These are phyloP conservation scores for Stephania japonica DNA, from an alignment of 164 flowering plant species.

Conservation along the genomic window DNA sequence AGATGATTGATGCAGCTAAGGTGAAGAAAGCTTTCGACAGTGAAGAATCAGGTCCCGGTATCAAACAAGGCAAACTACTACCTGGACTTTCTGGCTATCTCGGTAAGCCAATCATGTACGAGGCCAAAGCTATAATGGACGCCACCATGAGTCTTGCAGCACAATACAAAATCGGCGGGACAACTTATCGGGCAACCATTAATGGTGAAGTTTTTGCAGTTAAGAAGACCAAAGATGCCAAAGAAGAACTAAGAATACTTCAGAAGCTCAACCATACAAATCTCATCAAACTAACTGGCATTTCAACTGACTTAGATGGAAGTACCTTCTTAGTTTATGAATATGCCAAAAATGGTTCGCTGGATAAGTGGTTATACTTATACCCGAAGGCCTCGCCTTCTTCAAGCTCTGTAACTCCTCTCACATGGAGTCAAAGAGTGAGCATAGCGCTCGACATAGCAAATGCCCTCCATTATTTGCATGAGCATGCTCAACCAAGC, in stretches of 20 bases:
- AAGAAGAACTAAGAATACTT: constrained; percentile 52
- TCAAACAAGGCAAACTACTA: constrained; percentile 42
- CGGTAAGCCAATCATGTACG: constrained; percentile 46
- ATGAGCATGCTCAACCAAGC: constrained; percentile 35
- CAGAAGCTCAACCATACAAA: constrained; percentile 67
- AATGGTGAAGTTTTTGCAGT: constrained; percentile 40
- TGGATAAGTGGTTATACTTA: constrained; percentile 50
- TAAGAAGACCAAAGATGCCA: constrained; percentile 40
- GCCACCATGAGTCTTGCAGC: constrained; percentile 54
- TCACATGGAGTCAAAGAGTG: constrained; percentile 27
- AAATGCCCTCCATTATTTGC: constrained; percentile 33
- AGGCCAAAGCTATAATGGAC: constrained; percentile 37
- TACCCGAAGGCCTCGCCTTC: constrained; percentile 25
- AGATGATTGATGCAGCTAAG: constrained; percentile 22
- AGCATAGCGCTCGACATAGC: constrained; percentile 51
- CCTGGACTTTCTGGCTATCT: constrained; percentile 54
- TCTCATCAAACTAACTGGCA: constrained; percentile 49
- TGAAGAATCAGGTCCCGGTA: constrained; percentile 22
- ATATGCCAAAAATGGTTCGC: constrained; percentile 60
- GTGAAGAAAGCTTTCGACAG: constrained; percentile 18
- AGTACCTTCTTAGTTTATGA: constrained; percentile 51
- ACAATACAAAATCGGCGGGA: constrained; percentile 40
- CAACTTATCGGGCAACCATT: constrained; percentile 46
- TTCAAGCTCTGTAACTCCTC: constrained; percentile 25
- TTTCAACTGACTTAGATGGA: constrained; percentile 36